Evolutionary conservation across 2,329 filamentous ascomycete genomes (phyloP), one percentile per base, ranked within the genome.

Genomic region (Aureobasidium subglaciale): DNA sequence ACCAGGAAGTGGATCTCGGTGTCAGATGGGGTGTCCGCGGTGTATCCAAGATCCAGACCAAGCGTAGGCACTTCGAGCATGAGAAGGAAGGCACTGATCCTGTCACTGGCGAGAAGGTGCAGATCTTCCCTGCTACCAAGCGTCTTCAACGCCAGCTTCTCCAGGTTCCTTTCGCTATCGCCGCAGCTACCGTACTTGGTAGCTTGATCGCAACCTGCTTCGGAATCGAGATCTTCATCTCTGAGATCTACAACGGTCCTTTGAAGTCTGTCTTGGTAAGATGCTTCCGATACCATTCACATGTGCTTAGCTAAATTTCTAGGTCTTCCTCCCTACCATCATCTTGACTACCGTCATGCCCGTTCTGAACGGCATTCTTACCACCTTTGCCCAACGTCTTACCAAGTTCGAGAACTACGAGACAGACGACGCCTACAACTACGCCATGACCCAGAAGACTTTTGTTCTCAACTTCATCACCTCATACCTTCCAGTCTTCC

Each of bases 401-500:
- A 96, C 87, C 0, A 78, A 90, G 13, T 84, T 84, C 62, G 93
- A 99, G 67, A 99, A 99, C 67, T 96, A 97, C 68, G 87, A 91
- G 63, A 97, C 90, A 0, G 81, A 87, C 57, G 89, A 91, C 61
- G 85, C 85, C 13, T 87, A 96, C 64, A 84, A 95, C 58, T 83
- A 87, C 18, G 87, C 91, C 1, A 81, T 96, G 67, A 89, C 93
- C 0, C 85, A 88, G 57, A 99, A 99, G 75, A 87, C 95, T 30
- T 97, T 99, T 65, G 84, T 97, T 13, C 82, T 97, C 65, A 95
- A 96, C 75, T 96, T 96, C 72, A 92, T 97, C 71, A 95, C 90
- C 5, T 95, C 91, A 0, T 97, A 96, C 68, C 83, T 95, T 52
- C 88, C 90, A 1, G 85, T 95, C n/a, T 85, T 95, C 66, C 80